phyloP scores from a whole-genome alignment of 2,329 filamentous ascomycete genomes.

The Fusarium veterinarium region DNA sequence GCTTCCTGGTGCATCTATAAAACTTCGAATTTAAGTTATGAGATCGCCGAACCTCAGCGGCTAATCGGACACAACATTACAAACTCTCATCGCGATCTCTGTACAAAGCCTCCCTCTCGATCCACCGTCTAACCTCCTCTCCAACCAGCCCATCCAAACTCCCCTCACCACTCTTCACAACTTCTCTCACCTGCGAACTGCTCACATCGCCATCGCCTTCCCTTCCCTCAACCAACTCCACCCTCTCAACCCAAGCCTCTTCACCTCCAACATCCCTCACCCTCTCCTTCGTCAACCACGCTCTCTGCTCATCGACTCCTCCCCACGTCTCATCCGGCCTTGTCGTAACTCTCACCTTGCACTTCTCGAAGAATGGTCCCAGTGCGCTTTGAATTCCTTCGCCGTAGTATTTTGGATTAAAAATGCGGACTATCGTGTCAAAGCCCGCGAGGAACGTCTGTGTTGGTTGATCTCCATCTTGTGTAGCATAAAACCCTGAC shows the following conservation, averaged over 20 bases:
- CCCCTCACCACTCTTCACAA: conserved; percentile 62
- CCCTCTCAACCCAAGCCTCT: conserved; percentile 67
- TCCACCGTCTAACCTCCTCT: conserved; percentile 66
- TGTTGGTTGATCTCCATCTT: conserved; percentile 44
- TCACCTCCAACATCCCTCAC: conserved; percentile 66
- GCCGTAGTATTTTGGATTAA: conserved; percentile 77
- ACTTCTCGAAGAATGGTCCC: conserved; percentile 70
- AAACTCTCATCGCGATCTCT: conserved; percentile 33
- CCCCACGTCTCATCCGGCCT: conserved; percentile 72
- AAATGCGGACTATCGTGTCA: conserved; percentile 79
- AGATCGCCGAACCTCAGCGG: fast-evolving
- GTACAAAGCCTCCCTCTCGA: conserved; percentile 69
- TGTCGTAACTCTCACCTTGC: conserved; percentile 72
- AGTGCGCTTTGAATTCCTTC: conserved; percentile 64
- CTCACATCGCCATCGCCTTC: conserved; percentile 61
- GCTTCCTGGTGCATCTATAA: fast-evolving
- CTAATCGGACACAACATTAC: not conserved
- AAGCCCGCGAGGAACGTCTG: conserved; percentile 80
- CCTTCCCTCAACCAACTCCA: conserved; percentile 68
- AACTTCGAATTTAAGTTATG: fast-evolving
- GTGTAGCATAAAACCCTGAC: conserved; percentile 54
- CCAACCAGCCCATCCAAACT: conserved; percentile 66
- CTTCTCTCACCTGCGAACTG: conserved; percentile 72
- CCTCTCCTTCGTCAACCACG: conserved; percentile 61
- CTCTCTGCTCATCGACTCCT: conserved; percentile 52